These are phyloP conservation scores for Gynochthodes officinalis DNA, from an alignment of 257 asterid species.

Conservation along the genomic window DNA sequence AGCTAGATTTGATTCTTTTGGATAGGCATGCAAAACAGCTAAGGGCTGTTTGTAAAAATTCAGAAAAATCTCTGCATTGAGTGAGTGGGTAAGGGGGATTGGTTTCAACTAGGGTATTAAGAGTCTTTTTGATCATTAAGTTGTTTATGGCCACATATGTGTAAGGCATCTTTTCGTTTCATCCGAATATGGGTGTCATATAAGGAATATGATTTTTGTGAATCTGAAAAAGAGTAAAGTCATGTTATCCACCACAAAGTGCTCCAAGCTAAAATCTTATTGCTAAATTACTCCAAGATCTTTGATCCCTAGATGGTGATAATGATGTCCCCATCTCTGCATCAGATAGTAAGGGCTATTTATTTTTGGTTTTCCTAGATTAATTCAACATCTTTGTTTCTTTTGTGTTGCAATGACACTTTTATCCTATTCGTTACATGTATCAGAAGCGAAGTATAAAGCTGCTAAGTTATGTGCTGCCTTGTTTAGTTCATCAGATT, in stretches of 20 bases:
- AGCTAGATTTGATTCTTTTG: background rate
- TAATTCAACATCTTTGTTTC: background rate
- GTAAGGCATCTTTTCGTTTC: background rate
- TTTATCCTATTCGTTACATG: slow-evolving; percentile 12
- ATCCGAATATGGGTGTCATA: background rate
- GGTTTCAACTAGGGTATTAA: background rate
- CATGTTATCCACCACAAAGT: background rate
- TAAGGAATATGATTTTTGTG: background rate
- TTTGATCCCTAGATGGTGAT: background rate
- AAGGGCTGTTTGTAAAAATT: background rate
- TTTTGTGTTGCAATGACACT: slow-evolving; percentile 8
- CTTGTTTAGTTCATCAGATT: slow-evolving; percentile 88
- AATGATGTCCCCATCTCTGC: background rate
- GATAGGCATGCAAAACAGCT: background rate
- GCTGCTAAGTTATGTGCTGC: slow-evolving; percentile 57
- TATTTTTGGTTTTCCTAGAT: background rate
- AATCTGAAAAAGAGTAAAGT: background rate
- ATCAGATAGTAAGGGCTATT: background rate
- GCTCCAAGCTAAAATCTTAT: background rate
- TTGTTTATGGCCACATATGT: background rate
- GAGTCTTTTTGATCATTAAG: background rate
- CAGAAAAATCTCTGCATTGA: background rate
- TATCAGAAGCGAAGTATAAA: slow-evolving; percentile 37
- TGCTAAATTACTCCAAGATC: background rate
- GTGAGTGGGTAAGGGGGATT: background rate